Base-by-base conservation (phyloP, 805 yeast genomes). In the Saitoella complicata region DNA sequence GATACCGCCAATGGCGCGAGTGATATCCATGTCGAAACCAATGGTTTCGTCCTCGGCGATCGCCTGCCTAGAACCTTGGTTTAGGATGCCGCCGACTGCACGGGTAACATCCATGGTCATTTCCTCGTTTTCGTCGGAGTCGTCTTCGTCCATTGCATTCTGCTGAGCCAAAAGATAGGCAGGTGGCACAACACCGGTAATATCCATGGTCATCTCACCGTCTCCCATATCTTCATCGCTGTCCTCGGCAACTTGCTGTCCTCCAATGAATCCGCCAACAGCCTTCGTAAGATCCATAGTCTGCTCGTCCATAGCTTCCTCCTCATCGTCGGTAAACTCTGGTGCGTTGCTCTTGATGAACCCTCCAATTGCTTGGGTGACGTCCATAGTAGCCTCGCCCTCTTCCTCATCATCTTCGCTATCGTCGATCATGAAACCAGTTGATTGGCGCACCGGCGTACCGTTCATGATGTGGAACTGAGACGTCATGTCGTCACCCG, bases 251-350 rank as follows among this genome's bases (percentile, higher is more conserved):
- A n/a, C 38, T 10, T 41, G 43, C 7, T 32, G 12, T 7, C n/a
- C 30, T 11, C 38, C 38, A 4, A 35, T 36, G 9, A 50, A 42
- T 10, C 40, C 29, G 4, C 53, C 55, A 5, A 48, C 41, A 7
- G 49, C 51, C 5, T 43, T 39, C 8, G 55, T 51, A n/a, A 51
- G 39, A 7, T 51, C 55, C 55, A 51, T 51, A 3, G 55, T 44
- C 30, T 29, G 33, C 33, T 51, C 53, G 38, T 29, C n/a, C 31
- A 36, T 41, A 31, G 30, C 30, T 9, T 35, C 35, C 21, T 37
- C 45, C 31, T 38, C 12, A 21, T 21, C 21, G 21, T 21, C 21
- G 21, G 21, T 21, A 21, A 21, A 21, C 21, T 21, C 21, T 21
- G 21, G 21, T 21, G 21, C 21, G 21, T 21, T 21, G 21, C 21